phyloP scores from a whole-genome alignment of 2,329 filamentous ascomycete species.

The Colletotrichum orbiculare region DNA sequence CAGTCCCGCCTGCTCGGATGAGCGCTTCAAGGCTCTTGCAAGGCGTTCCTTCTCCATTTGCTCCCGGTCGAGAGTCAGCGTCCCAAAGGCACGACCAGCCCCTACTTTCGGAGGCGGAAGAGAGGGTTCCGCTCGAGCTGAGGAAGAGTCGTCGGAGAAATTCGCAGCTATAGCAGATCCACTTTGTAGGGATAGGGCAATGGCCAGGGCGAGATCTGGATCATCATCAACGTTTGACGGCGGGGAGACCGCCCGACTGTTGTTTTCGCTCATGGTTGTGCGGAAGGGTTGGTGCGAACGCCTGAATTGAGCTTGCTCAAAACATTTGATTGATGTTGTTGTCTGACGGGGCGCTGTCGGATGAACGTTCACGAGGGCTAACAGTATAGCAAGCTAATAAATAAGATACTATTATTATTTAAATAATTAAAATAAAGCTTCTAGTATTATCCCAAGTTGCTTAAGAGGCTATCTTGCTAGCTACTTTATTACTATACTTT shows the following conservation, averaged over 20 bases:
- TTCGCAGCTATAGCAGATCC: too few species aligned
- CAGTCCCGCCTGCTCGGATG: slow-evolving; percentile 29
- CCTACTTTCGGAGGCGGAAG: not conserved
- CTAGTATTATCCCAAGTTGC: too few species aligned
- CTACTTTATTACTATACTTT: too few species aligned
- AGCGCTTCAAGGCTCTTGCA: slow-evolving; percentile 71
- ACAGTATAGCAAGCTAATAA: too few species aligned
- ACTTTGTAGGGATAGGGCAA: slow-evolving; percentile 64
- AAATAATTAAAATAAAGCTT: too few species aligned
- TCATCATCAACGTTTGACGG: slow-evolving; percentile 58
- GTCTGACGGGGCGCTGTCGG: too few species aligned
- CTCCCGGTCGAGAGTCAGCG: slow-evolving; percentile 76
- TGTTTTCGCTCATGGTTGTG: slow-evolving; percentile 10
- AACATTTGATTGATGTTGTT: too few species aligned
- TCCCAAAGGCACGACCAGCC: slow-evolving; percentile 43
- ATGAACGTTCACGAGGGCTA: too few species aligned
- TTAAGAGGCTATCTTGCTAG: too few species aligned
- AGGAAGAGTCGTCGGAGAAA: not conserved
- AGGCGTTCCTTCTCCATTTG: slow-evolving; percentile 89
- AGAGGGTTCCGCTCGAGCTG: not conserved
- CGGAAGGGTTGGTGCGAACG: too few species aligned
- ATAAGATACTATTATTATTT: too few species aligned
- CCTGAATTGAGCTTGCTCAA: too few species aligned
- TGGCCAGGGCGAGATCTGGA: slow-evolving; percentile 69
- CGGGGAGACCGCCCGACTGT: not conserved